Base-by-base conservation (phyloP, 148 eudicot species). In the Fagopyrum esculentum region DNA sequence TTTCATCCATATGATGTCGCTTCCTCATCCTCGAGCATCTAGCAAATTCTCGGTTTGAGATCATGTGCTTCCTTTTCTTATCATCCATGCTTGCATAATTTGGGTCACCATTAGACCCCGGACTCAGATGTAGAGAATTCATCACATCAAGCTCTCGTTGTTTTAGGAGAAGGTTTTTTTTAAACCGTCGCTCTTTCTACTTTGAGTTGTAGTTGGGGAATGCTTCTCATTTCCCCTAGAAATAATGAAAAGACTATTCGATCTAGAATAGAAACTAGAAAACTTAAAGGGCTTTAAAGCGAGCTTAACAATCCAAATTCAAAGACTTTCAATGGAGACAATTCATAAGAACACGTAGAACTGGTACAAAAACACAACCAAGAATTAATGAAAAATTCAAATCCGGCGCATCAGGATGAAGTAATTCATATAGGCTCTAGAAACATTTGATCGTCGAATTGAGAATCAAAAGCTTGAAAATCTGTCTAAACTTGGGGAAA, bases 311-410 rank as follows among this genome's bases (percentile, higher is more conserved):
- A 71, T 45, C 57, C 17, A 49, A 49, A 47, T 72, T 44, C 2
- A 72, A 10, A 2, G 74, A 22, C 45, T 45, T 40, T 60, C 77
- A 49, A 35, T 9, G 51, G 26, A 76, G 79, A 55, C 50, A 78
- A 51, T 83, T 89, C 89, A 92, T 84, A 92, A 91, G 75, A 91
- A 83, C 52, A 77, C 88, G 83, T 91, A 90, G 69, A 94, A 94
- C 95, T 93, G 88, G 85, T 94, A 89, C 63, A 94, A 90, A 78
- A 94, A 91, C 5, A 94, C 97, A 71, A 91, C 95, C 2, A 97
- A 94, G 76, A 91, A 94, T 1, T 97, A 94, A 76, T 94, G 98
- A 9, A 89, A 83, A 54, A 94, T 85, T 68, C 93, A 86, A 59
- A 89, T 82, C 64, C 91, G 81, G 68, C 88, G 97, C 89, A 89